phyloP scores from a whole-genome alignment of 345 rosid genomes.

The Citrus sp. region DNA sequence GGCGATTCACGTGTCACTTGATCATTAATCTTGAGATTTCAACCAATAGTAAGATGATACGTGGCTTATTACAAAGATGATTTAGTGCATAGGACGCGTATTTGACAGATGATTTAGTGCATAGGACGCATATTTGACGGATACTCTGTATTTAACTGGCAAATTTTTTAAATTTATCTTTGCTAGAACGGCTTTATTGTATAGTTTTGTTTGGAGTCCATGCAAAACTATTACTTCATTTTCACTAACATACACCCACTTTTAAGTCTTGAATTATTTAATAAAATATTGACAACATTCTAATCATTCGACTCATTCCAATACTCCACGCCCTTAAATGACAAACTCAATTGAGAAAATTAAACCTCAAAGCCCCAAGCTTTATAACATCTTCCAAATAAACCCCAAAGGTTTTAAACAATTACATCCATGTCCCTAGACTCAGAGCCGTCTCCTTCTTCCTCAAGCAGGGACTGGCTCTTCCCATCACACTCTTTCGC shows the following conservation, averaged over 20 bases:
- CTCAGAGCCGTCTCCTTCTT: slow-evolving; percentile 25
- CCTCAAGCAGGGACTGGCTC: slow-evolving; percentile 55
- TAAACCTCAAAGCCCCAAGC: background rate
- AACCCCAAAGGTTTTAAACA: background rate
- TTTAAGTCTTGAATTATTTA: background rate
- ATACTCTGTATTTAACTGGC: too few species aligned
- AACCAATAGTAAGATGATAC: accelerated
- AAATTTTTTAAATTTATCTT: too few species aligned
- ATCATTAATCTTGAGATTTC: too few species aligned
- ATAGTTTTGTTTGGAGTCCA: background rate
- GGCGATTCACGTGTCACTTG: too few species aligned
- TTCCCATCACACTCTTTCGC: slow-evolving; percentile 59
- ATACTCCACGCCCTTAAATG: background rate
- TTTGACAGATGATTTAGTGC: too few species aligned
- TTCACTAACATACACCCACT: background rate
- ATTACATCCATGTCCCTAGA: slow-evolving; percentile 35
- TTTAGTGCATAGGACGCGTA: too few species aligned
- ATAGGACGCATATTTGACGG: too few species aligned
- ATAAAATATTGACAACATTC: background rate
- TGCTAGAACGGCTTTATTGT: too few species aligned
- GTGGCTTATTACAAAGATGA: too few species aligned
- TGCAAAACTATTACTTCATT: background rate
- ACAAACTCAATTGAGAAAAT: background rate
- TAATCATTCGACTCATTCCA: background rate
- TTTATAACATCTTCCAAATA: background rate